These are phyloP conservation scores for Tephrocybe sp. DNA, from an alignment of 768 basidiomycete species.

Conservation along the genomic window DNA sequence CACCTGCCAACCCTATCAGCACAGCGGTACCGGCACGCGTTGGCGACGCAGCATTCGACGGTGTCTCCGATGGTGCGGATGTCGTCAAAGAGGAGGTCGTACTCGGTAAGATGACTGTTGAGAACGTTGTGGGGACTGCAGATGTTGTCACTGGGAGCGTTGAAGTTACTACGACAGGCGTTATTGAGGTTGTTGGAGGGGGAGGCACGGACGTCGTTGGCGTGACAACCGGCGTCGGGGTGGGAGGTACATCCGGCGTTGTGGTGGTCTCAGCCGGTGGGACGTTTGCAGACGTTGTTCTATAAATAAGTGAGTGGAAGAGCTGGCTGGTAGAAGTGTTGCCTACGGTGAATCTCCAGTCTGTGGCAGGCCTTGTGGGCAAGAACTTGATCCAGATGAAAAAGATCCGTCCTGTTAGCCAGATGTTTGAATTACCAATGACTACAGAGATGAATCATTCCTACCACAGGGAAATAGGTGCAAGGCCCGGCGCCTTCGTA, in stretches of 20 bases:
- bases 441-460: background rate
- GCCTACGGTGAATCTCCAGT: background rate
- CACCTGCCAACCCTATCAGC: background rate
- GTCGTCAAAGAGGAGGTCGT: background rate
- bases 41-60: background rate
- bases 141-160: background rate
- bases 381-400: slow-evolving; percentile 4
- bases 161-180: background rate
- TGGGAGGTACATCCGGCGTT: background rate
- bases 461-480: slow-evolving; percentile 12
- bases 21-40: background rate
- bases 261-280: background rate
- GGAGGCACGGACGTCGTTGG: background rate
- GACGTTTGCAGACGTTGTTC: background rate
- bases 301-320: background rate
- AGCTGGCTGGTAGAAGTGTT: background rate
- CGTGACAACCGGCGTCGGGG: background rate
- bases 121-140: background rate
- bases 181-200: background rate
- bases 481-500: slow-evolving; percentile 17
- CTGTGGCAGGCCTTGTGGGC: slow-evolving; percentile 1
- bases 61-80: background rate
- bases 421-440: background rate
- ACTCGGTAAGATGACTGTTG: background rate
- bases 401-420: slow-evolving; percentile 1